A percentile compares a stretch with the other conserved stretches of the same genome.
Conservation (phyloP, 495 filamentous ascomycete genomes). For the Neurospora sp. region DNA sequence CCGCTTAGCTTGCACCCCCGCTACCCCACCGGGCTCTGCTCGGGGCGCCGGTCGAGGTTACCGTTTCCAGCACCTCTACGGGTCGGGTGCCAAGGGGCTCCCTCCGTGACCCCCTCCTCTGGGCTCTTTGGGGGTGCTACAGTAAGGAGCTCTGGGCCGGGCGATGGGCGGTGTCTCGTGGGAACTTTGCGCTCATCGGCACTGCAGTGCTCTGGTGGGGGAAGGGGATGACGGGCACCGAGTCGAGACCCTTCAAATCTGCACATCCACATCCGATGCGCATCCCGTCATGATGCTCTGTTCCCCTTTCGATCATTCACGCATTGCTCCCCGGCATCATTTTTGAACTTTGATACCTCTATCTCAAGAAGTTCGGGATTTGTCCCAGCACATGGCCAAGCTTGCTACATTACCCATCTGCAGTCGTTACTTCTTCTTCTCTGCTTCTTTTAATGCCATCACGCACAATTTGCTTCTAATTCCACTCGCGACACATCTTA, state of each 20-base stretch:
- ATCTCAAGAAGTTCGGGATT: not conserved
- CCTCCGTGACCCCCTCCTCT: not conserved
- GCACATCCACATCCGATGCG: not conserved
- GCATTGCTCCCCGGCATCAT: not conserved
- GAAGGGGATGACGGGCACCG: not conserved
- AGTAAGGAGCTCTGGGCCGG: not conserved
- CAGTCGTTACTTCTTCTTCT: not conserved
- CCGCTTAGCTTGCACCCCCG: conserved; percentile 14
- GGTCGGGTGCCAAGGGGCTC: not conserved
- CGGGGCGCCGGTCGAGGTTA: not conserved
- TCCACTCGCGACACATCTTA: not conserved
- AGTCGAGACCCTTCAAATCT: not conserved
- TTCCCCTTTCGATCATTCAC: not conserved
- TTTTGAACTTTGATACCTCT: not conserved
- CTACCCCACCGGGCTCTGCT: conserved; percentile 18
- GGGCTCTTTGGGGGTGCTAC: not conserved
- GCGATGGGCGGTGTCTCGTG: not conserved
- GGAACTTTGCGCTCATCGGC: not conserved
- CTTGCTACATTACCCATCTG: not conserved
- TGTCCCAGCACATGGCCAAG: not conserved
- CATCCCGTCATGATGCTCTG: not conserved
- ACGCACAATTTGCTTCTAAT: not conserved
- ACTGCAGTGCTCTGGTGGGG: not conserved
- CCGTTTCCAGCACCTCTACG: not conserved
- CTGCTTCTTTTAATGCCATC: not conserved